A percentile compares a stretch with the other conserved stretches of the same genome.
These are phyloP conservation scores for Lentinula novae-zelandiae DNA, from an alignment of 1,284 basidiomycete species.

Conservation along the genomic window DNA sequence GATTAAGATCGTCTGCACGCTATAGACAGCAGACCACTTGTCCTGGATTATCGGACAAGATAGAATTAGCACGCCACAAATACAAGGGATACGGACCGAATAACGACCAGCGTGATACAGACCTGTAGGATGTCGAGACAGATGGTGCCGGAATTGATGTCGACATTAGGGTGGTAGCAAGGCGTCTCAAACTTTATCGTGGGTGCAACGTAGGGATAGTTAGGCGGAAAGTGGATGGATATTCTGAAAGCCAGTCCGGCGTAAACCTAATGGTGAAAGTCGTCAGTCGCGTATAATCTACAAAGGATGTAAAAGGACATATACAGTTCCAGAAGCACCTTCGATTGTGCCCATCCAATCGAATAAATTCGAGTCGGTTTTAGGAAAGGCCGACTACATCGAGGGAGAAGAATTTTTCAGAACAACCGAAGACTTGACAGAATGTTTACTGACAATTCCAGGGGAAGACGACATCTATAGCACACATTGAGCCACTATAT, in stretches of 20 bases:
- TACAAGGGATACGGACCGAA: not conserved
- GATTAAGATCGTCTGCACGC: constrained; percentile 83
- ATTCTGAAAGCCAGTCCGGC: constrained; percentile 75
- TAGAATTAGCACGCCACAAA: not conserved
- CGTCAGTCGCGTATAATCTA: not conserved
- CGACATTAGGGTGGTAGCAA: constrained; percentile 86
- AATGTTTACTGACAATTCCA: constrained; percentile 60
- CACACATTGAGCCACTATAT: not conserved
- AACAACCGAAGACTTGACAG: not conserved
- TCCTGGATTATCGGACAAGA: constrained; percentile 44
- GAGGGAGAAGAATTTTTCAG: not conserved
- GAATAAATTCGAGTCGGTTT: constrained; percentile 75
- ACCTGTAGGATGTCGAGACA: constrained; percentile 84
- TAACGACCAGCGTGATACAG: constrained; percentile 14
- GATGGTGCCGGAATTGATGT: constrained; percentile 73
- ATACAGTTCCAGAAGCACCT: constrained; percentile 69
- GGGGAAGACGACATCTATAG: constrained; percentile 79
- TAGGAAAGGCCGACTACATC: constrained; percentile 78
- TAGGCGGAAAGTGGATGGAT: constrained; percentile 75
- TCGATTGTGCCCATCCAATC: constrained; percentile 85
- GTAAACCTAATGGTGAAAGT: constrained; percentile 54
- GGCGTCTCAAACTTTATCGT: constrained; percentile 79
- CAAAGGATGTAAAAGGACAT: constrained; percentile 19
- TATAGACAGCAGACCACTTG: constrained; percentile 89
- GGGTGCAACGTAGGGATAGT: constrained; percentile 82